Conservation (phyloP, 1,139 yeast species). For the Suhomyces chickasaworum region DNA sequence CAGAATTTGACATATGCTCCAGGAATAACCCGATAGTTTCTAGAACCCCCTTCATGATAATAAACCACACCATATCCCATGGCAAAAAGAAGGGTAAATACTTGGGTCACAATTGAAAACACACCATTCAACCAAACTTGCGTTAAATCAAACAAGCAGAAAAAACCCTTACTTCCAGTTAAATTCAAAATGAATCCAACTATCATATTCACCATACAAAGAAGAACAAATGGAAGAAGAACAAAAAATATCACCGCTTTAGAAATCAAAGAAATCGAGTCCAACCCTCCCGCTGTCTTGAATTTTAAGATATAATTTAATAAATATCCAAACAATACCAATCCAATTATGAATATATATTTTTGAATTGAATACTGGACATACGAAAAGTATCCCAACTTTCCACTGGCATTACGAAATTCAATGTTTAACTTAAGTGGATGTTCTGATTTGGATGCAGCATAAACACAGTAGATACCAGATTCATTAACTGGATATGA, state of each 20-base stretch:
- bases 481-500: constrained; percentile 24
- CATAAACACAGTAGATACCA: constrained; percentile 40
- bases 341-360: constrained; percentile 21
- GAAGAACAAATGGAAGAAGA: constrained; percentile 26
- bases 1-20: constrained; percentile 22
- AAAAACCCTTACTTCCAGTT: constrained; percentile 17
- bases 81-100: constrained; percentile 31
- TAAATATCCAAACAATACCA: constrained; percentile 25
- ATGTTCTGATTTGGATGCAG: constrained; percentile 27
- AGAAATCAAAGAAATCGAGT: constrained; percentile 38
- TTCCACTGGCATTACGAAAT: constrained; percentile 32
- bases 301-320: constrained; percentile 32
- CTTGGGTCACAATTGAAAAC: constrained; percentile 5
- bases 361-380: constrained; percentile 23
- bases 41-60: constrained; percentile 29
- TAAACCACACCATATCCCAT: constrained; percentile 47
- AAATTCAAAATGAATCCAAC: constrained; percentile 23
- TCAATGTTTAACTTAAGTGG: constrained; percentile 23
- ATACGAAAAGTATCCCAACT: constrained; percentile 26
- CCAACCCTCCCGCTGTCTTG: constrained; percentile 34
- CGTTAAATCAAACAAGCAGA: constrained; percentile 21
- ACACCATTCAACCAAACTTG: constrained; percentile 6
- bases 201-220: constrained; percentile 17
- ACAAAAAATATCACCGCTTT: constrained; percentile 34
- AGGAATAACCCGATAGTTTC: constrained; percentile 33